Percentiles rank a stretch among this genome's conserved stretches.
Evolutionary conservation across 805 yeast species (phyloP).

Genomic region (Cyberlindnera xishuangbannaensis): DNA sequence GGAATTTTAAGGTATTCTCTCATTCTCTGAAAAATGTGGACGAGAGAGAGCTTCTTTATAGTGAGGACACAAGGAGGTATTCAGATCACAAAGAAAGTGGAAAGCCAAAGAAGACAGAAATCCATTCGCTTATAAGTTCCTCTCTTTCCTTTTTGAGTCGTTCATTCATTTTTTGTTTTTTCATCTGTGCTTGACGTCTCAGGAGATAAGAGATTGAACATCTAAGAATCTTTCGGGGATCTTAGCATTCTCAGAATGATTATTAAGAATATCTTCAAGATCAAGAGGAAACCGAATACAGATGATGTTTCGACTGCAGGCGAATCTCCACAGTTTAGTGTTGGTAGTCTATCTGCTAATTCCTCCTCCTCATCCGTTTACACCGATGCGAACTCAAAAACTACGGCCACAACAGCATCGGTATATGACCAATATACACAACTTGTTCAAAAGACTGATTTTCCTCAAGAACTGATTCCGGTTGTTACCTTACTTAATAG

Average conservation of each 20-base stretch:
- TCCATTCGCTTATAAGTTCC: no score
- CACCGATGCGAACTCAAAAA: constrained; percentile 1
- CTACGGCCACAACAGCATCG: background rate
- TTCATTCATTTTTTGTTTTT: no score
- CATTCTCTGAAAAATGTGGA: no score
- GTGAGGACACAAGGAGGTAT: no score
- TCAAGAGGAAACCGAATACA: constrained; percentile 4
- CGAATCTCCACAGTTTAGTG: constrained; percentile 1
- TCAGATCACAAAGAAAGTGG: no score
- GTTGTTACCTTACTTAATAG: constrained; percentile 64
- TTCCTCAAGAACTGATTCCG: constrained; percentile 65
- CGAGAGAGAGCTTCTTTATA: no score
- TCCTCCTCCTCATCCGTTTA: constrained; percentile 3
- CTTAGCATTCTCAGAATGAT: no score
- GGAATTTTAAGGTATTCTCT: no score
- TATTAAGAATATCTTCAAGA: constrained; percentile 13
- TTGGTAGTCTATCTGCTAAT: background rate
- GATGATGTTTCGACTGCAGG: background rate
- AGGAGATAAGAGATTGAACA: constrained; percentile 34
- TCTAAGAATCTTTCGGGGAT: no score
- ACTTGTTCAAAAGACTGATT: constrained; percentile 13
- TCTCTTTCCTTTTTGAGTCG: no score
- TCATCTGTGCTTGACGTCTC: no score
- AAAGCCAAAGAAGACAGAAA: no score
- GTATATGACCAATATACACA: constrained; percentile 12